Base-by-base conservation (phyloP, 352 stramenopile genomes). In the Phytopythium helicoides region DNA sequence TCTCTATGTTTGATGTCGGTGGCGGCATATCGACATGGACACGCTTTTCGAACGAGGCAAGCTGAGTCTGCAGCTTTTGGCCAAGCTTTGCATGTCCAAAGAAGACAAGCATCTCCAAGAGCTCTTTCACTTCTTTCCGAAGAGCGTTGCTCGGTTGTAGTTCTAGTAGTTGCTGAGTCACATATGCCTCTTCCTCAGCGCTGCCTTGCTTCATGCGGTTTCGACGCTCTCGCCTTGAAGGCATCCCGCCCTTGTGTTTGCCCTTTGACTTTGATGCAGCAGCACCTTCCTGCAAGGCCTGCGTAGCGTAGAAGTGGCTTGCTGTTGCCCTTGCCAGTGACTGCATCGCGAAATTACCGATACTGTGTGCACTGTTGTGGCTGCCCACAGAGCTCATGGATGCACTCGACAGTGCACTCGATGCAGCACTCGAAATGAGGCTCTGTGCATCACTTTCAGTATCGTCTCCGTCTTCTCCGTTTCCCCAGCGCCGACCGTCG, bases 301-400 rank as follows among this genome's bases (percentile, higher is more conserved):
- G 75, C 10, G 79, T 86, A 19, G 79, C 76, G 57, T 79, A 90
- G 55, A 87, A 90, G 46, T 90, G 79, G 39, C 76, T 87, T 25
- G 74, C 65, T 6, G 79, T 88, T 19, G 79, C 79, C 31, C 68
- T 54, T 16, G 76, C 63, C 21, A 88, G 59, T 18, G 62, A 68
- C 59, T 87, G 69, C 64, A 82, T 80, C 15, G 74, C 63, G 49
- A 90, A 90, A 49, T 90, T 90, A 11, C 79, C 79, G 33, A 87
- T 84, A 42, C 61, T 76, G 31, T 63, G 47, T 16, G 73, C 70
- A 37, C 72, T 89, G 55, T 92, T 92, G 70, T 92, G 82, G 58
- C 82, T 92, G 28, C 82, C 82, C 8, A 92, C 74, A 0, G 79
- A 90, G 49, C 76, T 81, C 54, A 82, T 66, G 14, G 76, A 88